Conservation (phyloP, 1,139 yeast species). For the Taphrina betulina region DNA sequence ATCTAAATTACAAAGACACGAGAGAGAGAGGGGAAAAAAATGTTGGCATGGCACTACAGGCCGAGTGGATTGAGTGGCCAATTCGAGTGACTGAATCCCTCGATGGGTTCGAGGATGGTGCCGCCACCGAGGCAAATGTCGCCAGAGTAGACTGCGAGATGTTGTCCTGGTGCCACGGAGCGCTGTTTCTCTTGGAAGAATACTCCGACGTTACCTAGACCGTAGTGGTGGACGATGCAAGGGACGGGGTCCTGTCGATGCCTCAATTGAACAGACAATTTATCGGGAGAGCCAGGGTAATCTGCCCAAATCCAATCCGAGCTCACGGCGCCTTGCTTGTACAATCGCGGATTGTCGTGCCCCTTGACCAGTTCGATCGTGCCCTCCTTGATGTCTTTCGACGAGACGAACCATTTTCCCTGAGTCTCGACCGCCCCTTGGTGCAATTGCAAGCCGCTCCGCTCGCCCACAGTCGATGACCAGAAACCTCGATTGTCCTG, state of each 20-base stretch:
- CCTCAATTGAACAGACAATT: constrained; percentile 29
- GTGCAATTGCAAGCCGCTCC: constrained; percentile 74
- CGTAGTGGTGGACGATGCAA: constrained; percentile 43
- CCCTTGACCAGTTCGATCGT: constrained; percentile 79
- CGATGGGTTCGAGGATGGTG: constrained; percentile 43
- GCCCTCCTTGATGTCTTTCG: constrained; percentile 61
- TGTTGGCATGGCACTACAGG: too few species aligned
- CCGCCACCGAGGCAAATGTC: constrained; percentile 81
- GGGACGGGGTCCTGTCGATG: constrained; percentile 34
- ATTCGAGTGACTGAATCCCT: too few species aligned
- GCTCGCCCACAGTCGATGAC: constrained; percentile 93
- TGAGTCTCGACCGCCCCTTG: constrained; percentile 72
- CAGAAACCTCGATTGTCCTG: constrained; percentile 82
- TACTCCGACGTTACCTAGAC: constrained; percentile 41
- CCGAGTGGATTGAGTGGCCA: constrained; percentile 8
- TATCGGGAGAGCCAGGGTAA: constrained; percentile 20
- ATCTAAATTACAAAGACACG: too few species aligned
- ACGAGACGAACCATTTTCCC: constrained; percentile 87
- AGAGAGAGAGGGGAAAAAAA: too few species aligned
- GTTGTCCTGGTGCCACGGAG: constrained; percentile 91
- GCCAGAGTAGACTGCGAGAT: constrained; percentile 66
- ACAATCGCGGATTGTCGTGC: constrained; percentile 60
- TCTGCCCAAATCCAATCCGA: constrained; percentile 25
- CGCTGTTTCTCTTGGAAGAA: constrained; percentile 52
- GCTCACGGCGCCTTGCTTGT: constrained; percentile 42